A percentile compares a stretch with the other conserved stretches of the same genome.
These are phyloP conservation scores for Phyllosticta citrichinensis DNA, from an alignment of 2,329 filamentous ascomycete genomes.

Conservation along the genomic window DNA sequence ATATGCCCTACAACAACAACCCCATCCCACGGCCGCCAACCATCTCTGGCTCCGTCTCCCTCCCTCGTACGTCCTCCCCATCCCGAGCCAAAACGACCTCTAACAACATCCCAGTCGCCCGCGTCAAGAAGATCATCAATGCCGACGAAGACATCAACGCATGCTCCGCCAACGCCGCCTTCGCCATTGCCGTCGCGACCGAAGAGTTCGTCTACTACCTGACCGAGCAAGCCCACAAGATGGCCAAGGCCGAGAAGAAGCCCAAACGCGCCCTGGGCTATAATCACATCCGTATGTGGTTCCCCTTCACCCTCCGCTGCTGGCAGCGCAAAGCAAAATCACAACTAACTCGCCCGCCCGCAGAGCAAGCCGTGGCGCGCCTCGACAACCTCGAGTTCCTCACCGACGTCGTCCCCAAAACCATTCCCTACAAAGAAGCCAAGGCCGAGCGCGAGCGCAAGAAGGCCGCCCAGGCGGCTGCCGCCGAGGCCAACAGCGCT, in stretches of 20 bases:
- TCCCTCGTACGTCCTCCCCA: conserved; percentile 58
- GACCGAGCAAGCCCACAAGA: conserved; percentile 71
- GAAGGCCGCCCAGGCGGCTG: conserved; percentile 6
- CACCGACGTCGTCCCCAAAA: conserved; percentile 80
- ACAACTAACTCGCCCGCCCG: not conserved
- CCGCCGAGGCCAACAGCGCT: not conserved
- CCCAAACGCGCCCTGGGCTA: conserved; percentile 92
- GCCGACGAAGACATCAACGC: conserved; percentile 76
- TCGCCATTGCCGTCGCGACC: conserved; percentile 85
- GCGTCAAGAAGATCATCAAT: conserved; percentile 91
- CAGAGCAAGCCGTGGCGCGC: conserved; percentile 74
- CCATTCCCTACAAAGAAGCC: conserved; percentile 67
- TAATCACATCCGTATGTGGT: conserved; percentile 66
- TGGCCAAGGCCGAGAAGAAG: conserved; percentile 84
- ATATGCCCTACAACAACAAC: conserved; percentile 88
- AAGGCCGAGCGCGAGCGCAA: conserved; percentile 50
- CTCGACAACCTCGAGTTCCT: conserved; percentile 94
- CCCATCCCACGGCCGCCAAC: conserved; percentile 73
- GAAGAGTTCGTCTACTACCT: conserved; percentile 96
- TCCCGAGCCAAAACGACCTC: not conserved
- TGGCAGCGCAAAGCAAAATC: not conserved
- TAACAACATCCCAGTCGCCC: conserved; percentile 56
- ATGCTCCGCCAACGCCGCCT: conserved; percentile 89
- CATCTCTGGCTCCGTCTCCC: conserved; percentile 71
- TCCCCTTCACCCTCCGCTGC: not conserved